Percentiles rank a stretch among this genome's conserved stretches.
phyloP scores from a whole-genome alignment of 1,284 basidiomycete genomes.

The Mrakiaceae sp. region DNA sequence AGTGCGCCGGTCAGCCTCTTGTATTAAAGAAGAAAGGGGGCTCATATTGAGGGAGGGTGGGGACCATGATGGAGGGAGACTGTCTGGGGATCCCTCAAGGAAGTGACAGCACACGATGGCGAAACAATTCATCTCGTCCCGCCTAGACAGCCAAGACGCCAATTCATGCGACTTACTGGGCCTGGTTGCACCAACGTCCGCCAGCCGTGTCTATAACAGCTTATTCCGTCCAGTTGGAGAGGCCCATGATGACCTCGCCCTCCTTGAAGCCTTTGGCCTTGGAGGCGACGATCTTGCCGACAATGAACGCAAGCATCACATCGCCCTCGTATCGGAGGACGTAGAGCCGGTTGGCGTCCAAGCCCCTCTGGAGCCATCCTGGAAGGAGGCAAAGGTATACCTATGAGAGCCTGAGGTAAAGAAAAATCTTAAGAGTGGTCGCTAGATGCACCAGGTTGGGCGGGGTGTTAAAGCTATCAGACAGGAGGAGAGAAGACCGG shows the following conservation, averaged over 20 bases:
- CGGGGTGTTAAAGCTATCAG: slow-evolving; percentile 2
- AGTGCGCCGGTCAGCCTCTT: too few relatives aligned
- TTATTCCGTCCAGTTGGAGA: slow-evolving; percentile 28
- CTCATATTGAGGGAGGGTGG: too few relatives aligned
- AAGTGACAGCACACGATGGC: too few relatives aligned
- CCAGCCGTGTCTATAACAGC: slow-evolving; percentile 21
- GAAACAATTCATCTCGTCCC: neutral
- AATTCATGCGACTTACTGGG: slow-evolving; percentile 14
- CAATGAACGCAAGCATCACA: slow-evolving; percentile 19
- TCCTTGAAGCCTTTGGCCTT: slow-evolving; percentile 23
- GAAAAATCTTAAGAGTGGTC: too few relatives aligned
- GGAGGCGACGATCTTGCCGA: slow-evolving; percentile 23
- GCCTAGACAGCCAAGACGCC: slow-evolving; percentile 1
- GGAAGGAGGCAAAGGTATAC: slow-evolving; percentile 13
- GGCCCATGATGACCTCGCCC: slow-evolving; percentile 23
- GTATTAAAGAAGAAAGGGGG: too few relatives aligned
- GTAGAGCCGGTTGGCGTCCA: slow-evolving; percentile 21
- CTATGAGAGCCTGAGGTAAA: neutral
- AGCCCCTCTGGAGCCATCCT: slow-evolving; percentile 17
- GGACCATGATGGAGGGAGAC: too few relatives aligned
- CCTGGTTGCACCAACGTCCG: neutral
- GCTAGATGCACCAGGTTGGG: neutral
- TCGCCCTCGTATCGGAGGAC: slow-evolving; percentile 24
- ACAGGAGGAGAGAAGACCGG: neutral
- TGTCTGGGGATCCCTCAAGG: too few relatives aligned